phyloP scores from a whole-genome alignment of 352 stramenopile species.

The Pythium aphanidermatum region DNA sequence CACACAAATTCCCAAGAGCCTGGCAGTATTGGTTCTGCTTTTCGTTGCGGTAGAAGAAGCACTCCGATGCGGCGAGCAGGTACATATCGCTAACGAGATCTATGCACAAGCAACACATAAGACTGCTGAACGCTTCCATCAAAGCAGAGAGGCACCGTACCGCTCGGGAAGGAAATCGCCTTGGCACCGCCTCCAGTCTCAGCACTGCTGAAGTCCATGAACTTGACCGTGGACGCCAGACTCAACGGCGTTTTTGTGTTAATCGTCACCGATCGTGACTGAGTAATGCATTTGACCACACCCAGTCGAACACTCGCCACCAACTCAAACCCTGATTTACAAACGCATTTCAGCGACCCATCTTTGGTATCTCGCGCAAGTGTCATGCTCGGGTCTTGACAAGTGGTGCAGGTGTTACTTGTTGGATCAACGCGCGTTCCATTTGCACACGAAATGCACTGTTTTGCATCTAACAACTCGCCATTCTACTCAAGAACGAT shows the following conservation, averaged over 20 bases:
- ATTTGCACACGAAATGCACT: slow-evolving; percentile 47
- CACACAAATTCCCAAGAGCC: slow-evolving; percentile 89
- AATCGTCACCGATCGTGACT: slow-evolving; percentile 42
- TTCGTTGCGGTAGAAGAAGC: slow-evolving; percentile 82
- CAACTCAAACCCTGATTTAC: slow-evolving; percentile 46
- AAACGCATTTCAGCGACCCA: slow-evolving; percentile 41
- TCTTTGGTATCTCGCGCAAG: slow-evolving; percentile 23
- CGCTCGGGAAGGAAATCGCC: slow-evolving; percentile 34
- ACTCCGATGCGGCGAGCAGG: slow-evolving; percentile 57
- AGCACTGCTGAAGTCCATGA: slow-evolving; percentile 32
- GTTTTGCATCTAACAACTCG: slow-evolving; percentile 44
- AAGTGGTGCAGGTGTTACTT: slow-evolving; percentile 54
- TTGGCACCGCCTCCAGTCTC: slow-evolving; percentile 26
- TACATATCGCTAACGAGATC: slow-evolving; percentile 82
- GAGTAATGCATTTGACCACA: slow-evolving; percentile 18
- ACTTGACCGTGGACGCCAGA: slow-evolving; percentile 27
- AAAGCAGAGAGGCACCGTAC: slow-evolving; percentile 3
- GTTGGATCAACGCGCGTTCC: slow-evolving; percentile 27
- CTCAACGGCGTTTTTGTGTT: slow-evolving; percentile 41
- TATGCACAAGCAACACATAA: neutral
- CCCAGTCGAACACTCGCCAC: slow-evolving; percentile 30
- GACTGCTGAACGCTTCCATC: slow-evolving; percentile 5
- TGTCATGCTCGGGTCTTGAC: slow-evolving; percentile 75
- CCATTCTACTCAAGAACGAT: slow-evolving; percentile 32
- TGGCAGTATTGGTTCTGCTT: slow-evolving; percentile 78